Percentiles rank a stretch among this genome's conserved stretches.
These are phyloP conservation scores for Quercus bicolor DNA, from an alignment of 306 rosid genomes.

Conservation along the genomic window DNA sequence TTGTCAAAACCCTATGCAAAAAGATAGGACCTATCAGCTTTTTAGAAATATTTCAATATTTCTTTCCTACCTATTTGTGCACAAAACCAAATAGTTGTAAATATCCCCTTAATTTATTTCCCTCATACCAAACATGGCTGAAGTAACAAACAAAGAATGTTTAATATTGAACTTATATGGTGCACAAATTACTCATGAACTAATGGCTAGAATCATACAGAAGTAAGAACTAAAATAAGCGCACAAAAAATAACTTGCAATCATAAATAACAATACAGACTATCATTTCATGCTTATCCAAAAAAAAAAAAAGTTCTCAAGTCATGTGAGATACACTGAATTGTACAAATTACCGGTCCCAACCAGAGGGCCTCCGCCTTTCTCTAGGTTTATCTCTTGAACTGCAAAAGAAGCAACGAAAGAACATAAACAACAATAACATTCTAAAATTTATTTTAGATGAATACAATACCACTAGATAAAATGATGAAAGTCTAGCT, in stretches of 20 bases:
- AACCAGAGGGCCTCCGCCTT: slow-evolving; percentile 86
- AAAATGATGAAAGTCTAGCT: neutral
- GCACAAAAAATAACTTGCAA: neutral
- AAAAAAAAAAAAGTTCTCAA: slow-evolving; percentile 13
- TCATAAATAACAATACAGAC: slow-evolving; percentile 33
- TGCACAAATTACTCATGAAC: neutral
- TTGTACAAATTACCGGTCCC: slow-evolving; percentile 60
- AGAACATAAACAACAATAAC: slow-evolving; percentile 35
- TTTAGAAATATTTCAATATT: neutral
- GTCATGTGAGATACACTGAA: slow-evolving; percentile 16
- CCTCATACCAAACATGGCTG: neutral
- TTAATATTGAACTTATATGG: neutral
- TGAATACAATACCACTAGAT: neutral
- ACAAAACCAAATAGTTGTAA: neutral
- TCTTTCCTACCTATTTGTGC: neutral
- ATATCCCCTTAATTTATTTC: neutral
- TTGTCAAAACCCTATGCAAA: neutral
- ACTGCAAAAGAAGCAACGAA: slow-evolving; percentile 42
- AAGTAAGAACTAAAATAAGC: neutral
- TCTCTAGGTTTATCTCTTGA: slow-evolving; percentile 66
- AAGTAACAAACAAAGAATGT: neutral
- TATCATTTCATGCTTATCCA: slow-evolving; percentile 25
- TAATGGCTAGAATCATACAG: neutral
- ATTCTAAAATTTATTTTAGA: neutral
- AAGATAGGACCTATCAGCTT: neutral